Base-by-base conservation (phyloP, 495 filamentous ascomycete species). In the Chaetomium cochliodes region DNA sequence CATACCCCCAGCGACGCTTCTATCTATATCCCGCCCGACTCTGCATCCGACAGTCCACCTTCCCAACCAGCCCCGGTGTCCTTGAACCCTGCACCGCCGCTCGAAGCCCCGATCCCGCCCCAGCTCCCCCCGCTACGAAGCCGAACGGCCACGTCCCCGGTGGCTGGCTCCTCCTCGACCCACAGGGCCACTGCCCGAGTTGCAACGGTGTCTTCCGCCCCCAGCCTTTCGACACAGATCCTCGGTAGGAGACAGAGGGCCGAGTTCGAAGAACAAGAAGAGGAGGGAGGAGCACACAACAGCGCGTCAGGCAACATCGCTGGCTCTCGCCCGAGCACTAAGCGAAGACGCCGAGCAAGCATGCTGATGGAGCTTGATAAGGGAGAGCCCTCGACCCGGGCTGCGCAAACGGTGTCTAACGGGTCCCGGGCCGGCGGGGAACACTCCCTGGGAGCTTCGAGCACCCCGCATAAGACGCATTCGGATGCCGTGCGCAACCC, bases 1-100 rank as follows among this genome's bases (percentile, higher is more conserved):
- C 73, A 70, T 70, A 70, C 50, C 47, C 71, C 73, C 70, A 65
- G 51, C 63, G 62, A 65, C 57, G 58, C 53, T 55, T 63, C 66
- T 55, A 68, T 65, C 68, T 51, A 67, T 65, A 54, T 64, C 62
- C 70, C 71, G 64, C 33, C 33, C 33, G 33, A 7, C 33, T 58
- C 68, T 65, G 60, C 72, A 72, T 70, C 81, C 78, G 79, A 79
- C 78, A 70, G 72, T 73, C 74, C 77, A 75, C 76, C 73, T 72
- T 75, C 75, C 68, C 78, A 72, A 63, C 26, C 67, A 61, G 70
- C 75, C 65, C 70, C 64, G 55, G 55, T 66, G 68, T 66, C 79
- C 67, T 60, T 76, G 65, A 74, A 71, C 77, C 79, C 74, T 61
- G 63, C 66, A 57, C 49, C 72, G 73, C 73, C 78, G 66, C 70